Evolutionary conservation across 768 basidiomycete species (phyloP).

Genomic region (Russula abietina): DNA sequence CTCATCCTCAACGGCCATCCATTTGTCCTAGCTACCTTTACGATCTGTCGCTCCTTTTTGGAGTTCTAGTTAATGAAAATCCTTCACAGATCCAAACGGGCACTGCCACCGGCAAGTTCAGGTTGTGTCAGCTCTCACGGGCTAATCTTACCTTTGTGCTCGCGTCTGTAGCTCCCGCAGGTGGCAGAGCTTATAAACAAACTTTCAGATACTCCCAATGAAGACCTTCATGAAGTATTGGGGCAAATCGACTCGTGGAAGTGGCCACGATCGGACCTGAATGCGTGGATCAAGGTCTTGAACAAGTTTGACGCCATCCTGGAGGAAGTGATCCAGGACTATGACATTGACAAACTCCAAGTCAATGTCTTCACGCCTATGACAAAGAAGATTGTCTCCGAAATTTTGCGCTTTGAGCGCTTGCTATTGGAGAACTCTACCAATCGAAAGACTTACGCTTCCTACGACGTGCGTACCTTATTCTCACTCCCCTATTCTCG

Average conservation of each 20-base stretch:
- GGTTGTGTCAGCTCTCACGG: constrained; percentile 15
- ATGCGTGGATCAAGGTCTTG: constrained; percentile 92
- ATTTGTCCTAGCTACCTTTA: not conserved
- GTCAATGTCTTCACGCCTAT: constrained; percentile 66
- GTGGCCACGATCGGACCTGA: constrained; percentile 94
- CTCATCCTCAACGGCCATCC: constrained; percentile 9
- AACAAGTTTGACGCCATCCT: constrained; percentile 93
- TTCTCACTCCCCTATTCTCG: constrained; percentile 13
- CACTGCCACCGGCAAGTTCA: constrained; percentile 62
- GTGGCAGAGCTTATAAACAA: constrained; percentile 74
- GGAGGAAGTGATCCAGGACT: constrained; percentile 74
- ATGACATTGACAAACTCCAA: constrained; percentile 83
- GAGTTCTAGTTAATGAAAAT: constrained; percentile 78
- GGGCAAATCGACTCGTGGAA: constrained; percentile 74
- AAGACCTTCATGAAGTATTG: constrained; percentile 66
- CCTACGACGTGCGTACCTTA: constrained; percentile 81
- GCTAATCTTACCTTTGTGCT: constrained; percentile 24
- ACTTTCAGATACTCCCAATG: constrained; percentile 57
- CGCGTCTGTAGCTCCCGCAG: constrained; percentile 56
- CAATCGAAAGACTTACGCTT: constrained; percentile 91
- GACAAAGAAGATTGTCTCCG: constrained; percentile 68
- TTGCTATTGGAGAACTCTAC: constrained; percentile 95
- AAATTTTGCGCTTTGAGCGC: constrained; percentile 84
- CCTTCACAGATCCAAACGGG: constrained; percentile 77
- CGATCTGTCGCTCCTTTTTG: constrained; percentile 31